Conservation (phyloP, 441 rosid genomes). For the Theobroma grandiflorum region DNA sequence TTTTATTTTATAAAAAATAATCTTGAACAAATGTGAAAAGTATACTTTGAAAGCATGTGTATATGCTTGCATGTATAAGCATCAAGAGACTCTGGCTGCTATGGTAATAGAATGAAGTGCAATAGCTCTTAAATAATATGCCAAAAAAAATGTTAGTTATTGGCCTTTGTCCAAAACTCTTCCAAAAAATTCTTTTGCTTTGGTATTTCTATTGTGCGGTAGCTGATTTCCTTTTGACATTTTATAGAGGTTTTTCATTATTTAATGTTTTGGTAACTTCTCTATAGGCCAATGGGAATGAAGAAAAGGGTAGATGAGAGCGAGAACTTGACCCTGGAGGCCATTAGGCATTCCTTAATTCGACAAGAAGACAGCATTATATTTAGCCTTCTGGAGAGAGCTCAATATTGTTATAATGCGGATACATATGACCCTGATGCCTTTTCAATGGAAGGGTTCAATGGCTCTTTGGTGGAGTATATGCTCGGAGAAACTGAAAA, state of each 20-base stretch:
- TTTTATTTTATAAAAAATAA: too few relatives aligned
- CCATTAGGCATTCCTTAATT: constrained; percentile 75
- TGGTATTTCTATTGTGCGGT: constrained; percentile 6
- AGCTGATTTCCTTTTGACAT: not conserved
- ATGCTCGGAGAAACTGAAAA: constrained; percentile 83
- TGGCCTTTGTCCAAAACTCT: not conserved
- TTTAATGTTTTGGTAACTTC: constrained; percentile 25
- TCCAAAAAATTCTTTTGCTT: not conserved
- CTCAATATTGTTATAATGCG: constrained; percentile 81
- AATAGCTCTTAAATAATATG: not conserved
- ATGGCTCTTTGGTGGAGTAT: constrained; percentile 86
- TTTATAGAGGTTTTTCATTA: not conserved
- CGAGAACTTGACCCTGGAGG: constrained; percentile 75
- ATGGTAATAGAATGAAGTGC: not conserved
- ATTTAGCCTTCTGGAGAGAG: constrained; percentile 80
- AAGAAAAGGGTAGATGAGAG: constrained; percentile 81
- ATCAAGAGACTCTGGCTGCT: not conserved
- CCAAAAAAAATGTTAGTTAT: not conserved
- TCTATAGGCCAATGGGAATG: constrained; percentile 51
- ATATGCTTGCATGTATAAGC: not conserved
- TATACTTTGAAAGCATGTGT: not conserved
- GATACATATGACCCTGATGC: constrained; percentile 82
- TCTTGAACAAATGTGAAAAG: not conserved
- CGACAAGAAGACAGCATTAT: constrained; percentile 95
- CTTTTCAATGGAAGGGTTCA: constrained; percentile 78